phyloP scores from a whole-genome alignment of 495 filamentous ascomycete species.

The Melanomma pulvis-pyrius region DNA sequence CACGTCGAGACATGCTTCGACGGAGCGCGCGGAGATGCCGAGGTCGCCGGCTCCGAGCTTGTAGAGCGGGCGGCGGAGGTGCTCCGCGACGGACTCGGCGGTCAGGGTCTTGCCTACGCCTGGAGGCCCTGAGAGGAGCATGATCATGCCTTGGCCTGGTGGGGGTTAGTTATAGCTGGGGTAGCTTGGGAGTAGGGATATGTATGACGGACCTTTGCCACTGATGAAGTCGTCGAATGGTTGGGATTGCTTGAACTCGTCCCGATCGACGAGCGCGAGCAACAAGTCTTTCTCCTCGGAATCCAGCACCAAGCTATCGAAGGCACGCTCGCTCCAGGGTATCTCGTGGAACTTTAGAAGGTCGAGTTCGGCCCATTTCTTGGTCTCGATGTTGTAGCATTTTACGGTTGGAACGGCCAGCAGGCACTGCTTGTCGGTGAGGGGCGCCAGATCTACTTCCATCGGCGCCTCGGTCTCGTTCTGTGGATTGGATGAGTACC shows the following conservation, averaged over 20 bases:
- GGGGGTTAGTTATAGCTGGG: no score
- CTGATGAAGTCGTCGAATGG: conserved; percentile 4
- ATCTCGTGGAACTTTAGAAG: not conserved
- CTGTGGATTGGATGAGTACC: not conserved
- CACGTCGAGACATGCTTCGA: conserved; percentile 4
- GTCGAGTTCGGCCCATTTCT: not conserved
- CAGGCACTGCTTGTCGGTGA: conserved; percentile 5
- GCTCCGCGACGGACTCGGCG: not conserved
- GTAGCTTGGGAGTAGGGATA: not conserved
- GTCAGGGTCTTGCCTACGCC: conserved; percentile 10
- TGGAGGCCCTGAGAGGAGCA: not conserved
- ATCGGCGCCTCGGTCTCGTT: not conserved
- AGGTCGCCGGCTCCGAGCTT: conserved; percentile 1
- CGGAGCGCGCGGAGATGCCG: not conserved
- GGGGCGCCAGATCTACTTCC: conserved; percentile 8
- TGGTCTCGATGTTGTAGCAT: conserved; percentile 18
- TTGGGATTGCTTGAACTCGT: not conserved
- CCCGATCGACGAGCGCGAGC: not conserved
- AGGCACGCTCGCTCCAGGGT: not conserved
- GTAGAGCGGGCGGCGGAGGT: not conserved
- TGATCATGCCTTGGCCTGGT: not conserved
- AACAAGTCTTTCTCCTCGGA: not conserved
- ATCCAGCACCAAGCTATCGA: not conserved
- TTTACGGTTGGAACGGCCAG: conserved; percentile 13
- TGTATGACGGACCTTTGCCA: not conserved